Conservation (phyloP, 345 rosid genomes). For the Psidium guajava region DNA sequence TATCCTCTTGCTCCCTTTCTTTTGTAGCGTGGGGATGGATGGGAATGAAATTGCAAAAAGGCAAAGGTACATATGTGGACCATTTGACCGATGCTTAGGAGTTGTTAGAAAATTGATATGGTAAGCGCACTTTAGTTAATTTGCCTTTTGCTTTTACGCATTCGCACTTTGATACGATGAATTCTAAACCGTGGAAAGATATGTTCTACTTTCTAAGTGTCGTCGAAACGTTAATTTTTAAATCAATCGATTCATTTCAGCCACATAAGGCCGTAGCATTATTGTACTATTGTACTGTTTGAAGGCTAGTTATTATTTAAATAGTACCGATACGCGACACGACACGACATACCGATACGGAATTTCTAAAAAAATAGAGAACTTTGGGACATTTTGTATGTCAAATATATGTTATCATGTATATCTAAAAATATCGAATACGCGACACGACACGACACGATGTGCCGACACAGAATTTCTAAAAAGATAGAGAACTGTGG, state of each 20-base stretch:
- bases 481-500: too few relatives aligned
- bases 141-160: neutral
- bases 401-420: too few relatives aligned
- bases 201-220: neutral
- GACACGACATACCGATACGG: too few relatives aligned
- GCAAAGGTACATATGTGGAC: neutral
- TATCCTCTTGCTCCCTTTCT: neutral
- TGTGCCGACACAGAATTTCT: too few relatives aligned
- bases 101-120: neutral
- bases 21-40: neutral
- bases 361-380: too few relatives aligned
- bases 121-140: neutral
- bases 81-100: neutral
- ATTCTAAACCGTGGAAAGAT: neutral
- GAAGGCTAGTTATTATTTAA: too few relatives aligned
- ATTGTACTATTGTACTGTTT: neutral
- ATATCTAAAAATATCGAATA: too few relatives aligned
- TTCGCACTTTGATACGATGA: neutral
- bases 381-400: too few relatives aligned
- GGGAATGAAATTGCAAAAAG: neutral
- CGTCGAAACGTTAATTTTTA: neutral
- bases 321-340: too few relatives aligned
- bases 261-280: neutral
- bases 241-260: neutral
- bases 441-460: too few relatives aligned